Conservation (phyloP, 1,284 basidiomycete species). For the Rhizoctonia solani region DNA sequence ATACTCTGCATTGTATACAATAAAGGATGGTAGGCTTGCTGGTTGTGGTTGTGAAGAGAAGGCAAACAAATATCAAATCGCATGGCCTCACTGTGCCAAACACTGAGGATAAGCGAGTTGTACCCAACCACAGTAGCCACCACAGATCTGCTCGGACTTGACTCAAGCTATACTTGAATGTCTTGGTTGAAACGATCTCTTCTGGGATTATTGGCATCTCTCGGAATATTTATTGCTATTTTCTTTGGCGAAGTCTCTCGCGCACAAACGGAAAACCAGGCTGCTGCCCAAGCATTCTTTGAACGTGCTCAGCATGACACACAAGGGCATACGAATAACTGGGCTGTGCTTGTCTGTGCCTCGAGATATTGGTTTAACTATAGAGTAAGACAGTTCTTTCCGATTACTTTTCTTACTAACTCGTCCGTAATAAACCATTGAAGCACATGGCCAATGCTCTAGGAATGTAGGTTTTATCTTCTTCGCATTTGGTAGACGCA, state of each 20-base stretch:
- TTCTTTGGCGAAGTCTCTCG: constrained; percentile 32
- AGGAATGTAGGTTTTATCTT: constrained; percentile 70
- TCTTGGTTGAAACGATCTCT: constrained; percentile 30
- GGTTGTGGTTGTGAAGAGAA: constrained; percentile 10
- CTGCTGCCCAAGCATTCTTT: constrained; percentile 39
- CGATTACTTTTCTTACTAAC: not conserved
- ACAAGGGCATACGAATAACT: constrained; percentile 87
- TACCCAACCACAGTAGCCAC: constrained; percentile 29
- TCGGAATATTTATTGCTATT: constrained; percentile 25
- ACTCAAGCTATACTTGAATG: constrained; percentile 1
- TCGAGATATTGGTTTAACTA: constrained; percentile 99
- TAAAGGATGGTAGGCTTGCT: not conserved
- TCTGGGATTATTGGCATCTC: constrained; percentile 24
- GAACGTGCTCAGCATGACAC: constrained; percentile 32
- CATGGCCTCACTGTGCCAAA: not conserved
- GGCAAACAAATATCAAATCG: constrained; percentile 15
- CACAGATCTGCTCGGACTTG: not conserved
- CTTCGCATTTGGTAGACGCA: not conserved
- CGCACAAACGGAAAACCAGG: constrained; percentile 29
- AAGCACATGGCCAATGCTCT: constrained; percentile 98
- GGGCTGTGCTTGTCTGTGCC: constrained; percentile 95
- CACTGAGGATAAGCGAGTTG: not conserved
- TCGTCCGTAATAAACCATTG: constrained; percentile 1
- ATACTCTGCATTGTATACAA: constrained; percentile 6
- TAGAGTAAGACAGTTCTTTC: constrained; percentile 66